Evolutionary conservation across 2,329 filamentous ascomycete genomes (phyloP), one percentile per base, ranked within the genome.

Genomic region (Didymella arachidicola): DNA sequence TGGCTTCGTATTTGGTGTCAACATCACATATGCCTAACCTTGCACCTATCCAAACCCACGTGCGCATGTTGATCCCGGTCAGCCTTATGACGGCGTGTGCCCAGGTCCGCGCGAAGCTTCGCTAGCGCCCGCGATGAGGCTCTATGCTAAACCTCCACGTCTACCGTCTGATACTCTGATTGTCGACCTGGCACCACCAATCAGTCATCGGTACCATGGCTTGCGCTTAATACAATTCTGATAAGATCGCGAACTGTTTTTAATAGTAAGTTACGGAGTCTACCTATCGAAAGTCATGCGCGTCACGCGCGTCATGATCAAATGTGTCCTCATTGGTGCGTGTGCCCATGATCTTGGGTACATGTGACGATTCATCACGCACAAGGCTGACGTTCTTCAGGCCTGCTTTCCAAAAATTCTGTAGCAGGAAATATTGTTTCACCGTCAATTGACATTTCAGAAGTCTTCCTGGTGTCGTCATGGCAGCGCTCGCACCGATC

Each of bases 401-500:
- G 22, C 4, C 12, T 7, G 27, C 11, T 25, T 1, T n/a, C n/a
- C 2, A 25, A 25, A 14, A 10, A 7, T 43, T 2, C 4, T 6
- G 8, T 27, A 8, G 34, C 41, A n/a, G 6, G 7, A 25, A 46
- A 12, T 29, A n/a, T 32, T 6, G 36, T 29, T 8, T 26, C 6
- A 7, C 8, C 2, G n/a, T 42, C n/a, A 4, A 11, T 25, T 8
- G 26, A 39, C 25, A 8, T 14, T 16, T 29, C 29, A 8, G 6
- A 29, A 36, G 8, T 8, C 34, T 11, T 30, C 30, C 16, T 46
- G 10, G 45, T 47, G 46, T 54, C 50, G 53, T 29, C 48, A 77
- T 77, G 73, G 73, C 73, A 50, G 71, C 72, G 19, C 54, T 77
- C 48, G 74, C 73, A 12, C 68, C 76, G 19, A 69, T 79, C 36